Percentiles rank a stretch among this genome's conserved stretches.
These are phyloP conservation scores for Strobilomyces confusus DNA, from an alignment of 768 basidiomycete species.

Conservation along the genomic window DNA sequence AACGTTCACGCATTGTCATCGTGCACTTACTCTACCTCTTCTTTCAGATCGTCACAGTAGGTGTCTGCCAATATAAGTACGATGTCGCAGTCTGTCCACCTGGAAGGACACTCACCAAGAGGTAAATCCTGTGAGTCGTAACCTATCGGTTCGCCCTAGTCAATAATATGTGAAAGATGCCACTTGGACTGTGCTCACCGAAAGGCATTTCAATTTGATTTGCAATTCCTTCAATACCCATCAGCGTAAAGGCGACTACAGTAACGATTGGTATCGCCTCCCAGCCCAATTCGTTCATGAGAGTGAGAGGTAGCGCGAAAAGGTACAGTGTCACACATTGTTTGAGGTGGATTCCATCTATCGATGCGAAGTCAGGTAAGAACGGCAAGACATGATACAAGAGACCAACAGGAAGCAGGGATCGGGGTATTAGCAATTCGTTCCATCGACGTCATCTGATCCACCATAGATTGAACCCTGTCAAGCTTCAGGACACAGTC, in stretches of 20 bases:
- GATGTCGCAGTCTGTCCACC: background rate
- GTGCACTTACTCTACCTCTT: slow-evolving; percentile 70
- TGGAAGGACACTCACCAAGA: slow-evolving; percentile 48
- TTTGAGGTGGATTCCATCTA: slow-evolving; percentile 87
- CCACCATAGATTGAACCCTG: slow-evolving; percentile 78
- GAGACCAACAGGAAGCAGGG: slow-evolving; percentile 61
- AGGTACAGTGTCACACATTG: slow-evolving; percentile 95
- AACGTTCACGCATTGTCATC: background rate
- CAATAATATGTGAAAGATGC: background rate
- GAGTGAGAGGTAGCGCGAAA: slow-evolving; percentile 83
- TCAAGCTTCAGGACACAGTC: slow-evolving; percentile 6
- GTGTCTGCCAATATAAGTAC: slow-evolving; percentile 46
- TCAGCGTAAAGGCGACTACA: slow-evolving; percentile 84
- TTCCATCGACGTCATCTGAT: slow-evolving; percentile 84
- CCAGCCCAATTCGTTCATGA: slow-evolving; percentile 82
- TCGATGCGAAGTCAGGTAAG: slow-evolving; percentile 12
- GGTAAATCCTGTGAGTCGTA: slow-evolving; percentile 68
- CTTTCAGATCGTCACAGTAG: slow-evolving; percentile 81
- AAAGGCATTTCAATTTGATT: slow-evolving; percentile 96
- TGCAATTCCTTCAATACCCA: slow-evolving; percentile 95
- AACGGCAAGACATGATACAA: background rate
- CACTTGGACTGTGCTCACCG: slow-evolving; percentile 42
- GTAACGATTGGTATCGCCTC: slow-evolving; percentile 82
- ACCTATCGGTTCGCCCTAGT: slow-evolving; percentile 34
- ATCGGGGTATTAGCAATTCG: slow-evolving; percentile 88